Conservation (phyloP, 345 rosid species). For the Streptanthus diversifolius region DNA sequence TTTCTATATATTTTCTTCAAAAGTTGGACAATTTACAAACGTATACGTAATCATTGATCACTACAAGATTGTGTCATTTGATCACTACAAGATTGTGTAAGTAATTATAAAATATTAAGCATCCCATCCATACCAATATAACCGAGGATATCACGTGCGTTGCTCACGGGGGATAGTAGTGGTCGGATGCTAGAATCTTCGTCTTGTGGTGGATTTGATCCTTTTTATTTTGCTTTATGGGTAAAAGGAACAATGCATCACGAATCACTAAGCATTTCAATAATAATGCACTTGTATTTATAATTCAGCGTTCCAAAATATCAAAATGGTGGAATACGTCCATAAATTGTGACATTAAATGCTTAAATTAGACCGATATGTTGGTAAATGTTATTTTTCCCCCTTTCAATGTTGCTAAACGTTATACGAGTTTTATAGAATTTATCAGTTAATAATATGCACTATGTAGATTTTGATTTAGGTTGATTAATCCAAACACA, state of each 20-base stretch:
- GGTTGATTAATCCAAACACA: background rate
- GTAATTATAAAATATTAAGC: background rate
- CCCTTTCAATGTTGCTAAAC: background rate
- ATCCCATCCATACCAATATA: background rate
- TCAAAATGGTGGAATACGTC: background rate
- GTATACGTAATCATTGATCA: too few relatives aligned
- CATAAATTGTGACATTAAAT: background rate
- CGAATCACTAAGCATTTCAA: conserved; percentile 17
- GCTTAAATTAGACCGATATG: background rate
- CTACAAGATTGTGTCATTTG: background rate
- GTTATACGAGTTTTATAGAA: too few relatives aligned
- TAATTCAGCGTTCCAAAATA: background rate
- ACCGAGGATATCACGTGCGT: conserved; percentile 23
- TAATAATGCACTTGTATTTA: background rate
- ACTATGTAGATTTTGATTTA: background rate
- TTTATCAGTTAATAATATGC: background rate
- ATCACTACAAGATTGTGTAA: background rate
- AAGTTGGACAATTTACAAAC: conserved; percentile 2
- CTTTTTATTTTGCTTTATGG: background rate
- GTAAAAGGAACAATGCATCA: conserved; percentile 5
- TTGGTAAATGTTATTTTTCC: too few relatives aligned
- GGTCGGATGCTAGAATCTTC: conserved; percentile 26
- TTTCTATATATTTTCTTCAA: background rate
- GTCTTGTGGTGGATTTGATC: conserved; percentile 12
- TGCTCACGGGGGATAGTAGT: conserved; percentile 26